Conservation (phyloP, 2,329 filamentous ascomycete genomes). For the Mollisia scopiformis region DNA sequence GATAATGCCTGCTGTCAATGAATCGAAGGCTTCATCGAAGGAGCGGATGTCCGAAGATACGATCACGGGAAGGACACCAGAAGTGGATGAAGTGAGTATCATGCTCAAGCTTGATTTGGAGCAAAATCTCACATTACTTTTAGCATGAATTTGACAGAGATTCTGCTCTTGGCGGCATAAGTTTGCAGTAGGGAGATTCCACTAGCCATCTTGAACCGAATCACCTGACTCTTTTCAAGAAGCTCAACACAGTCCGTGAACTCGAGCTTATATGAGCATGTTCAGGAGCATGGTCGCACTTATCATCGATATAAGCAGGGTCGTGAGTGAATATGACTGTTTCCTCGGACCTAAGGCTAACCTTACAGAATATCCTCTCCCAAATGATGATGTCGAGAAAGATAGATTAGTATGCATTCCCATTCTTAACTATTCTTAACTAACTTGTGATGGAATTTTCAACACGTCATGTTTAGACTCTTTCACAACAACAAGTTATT, state of each 20-base stretch:
- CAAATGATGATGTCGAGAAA: constrained; percentile 20
- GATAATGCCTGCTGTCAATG: too few species aligned
- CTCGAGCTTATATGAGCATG: constrained; percentile 41
- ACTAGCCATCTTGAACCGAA: not conserved
- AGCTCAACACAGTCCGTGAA: constrained; percentile 11
- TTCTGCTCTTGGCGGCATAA: not conserved
- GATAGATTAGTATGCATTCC: constrained; percentile 7
- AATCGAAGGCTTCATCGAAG: not conserved
- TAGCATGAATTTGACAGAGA: constrained; percentile 1
- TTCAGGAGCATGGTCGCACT: constrained; percentile 35
- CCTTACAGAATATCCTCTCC: constrained; percentile 18
- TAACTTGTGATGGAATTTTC: constrained; percentile 14
- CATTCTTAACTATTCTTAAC: not conserved
- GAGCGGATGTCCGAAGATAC: not conserved
- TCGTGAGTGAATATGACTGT: constrained; percentile 1
- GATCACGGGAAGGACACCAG: not conserved
- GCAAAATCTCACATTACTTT: not conserved
- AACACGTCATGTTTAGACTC: constrained; percentile 20
- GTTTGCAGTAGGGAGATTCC: not conserved
- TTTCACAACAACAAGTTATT: constrained; percentile 20
- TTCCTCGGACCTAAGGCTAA: not conserved
- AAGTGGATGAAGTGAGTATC: not conserved
- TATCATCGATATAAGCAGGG: constrained; percentile 25
- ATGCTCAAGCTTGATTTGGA: not conserved
- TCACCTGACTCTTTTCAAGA: not conserved